These are phyloP conservation scores for Biscogniauxia sp. DNA, from an alignment of 2,329 filamentous ascomycete species.

Conservation along the genomic window DNA sequence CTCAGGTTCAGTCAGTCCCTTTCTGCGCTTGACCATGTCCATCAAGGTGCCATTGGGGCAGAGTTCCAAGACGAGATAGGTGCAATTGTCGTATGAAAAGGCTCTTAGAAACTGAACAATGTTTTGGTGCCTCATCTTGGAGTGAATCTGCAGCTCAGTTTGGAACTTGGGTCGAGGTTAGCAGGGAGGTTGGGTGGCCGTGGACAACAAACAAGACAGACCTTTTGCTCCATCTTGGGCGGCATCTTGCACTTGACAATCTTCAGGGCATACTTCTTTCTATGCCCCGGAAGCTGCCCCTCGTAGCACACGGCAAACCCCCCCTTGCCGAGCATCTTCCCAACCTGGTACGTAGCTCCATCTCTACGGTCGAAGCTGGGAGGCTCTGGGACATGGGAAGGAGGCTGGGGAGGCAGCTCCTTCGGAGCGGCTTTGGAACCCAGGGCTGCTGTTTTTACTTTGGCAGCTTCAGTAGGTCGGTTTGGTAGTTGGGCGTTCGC, in stretches of 20 bases:
- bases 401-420: conserved; percentile 65
- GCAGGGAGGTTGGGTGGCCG: background rate
- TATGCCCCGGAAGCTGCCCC: conserved; percentile 64
- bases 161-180: conserved; percentile 50
- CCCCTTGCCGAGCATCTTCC: conserved; percentile 73
- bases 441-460: conserved; percentile 46
- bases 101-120: conserved; percentile 94
- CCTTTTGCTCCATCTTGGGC: conserved; percentile 81
- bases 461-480: conserved; percentile 38
- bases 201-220: conserved; percentile 32
- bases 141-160: conserved; percentile 94
- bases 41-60: conserved; percentile 95
- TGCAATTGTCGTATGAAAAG: conserved; percentile 84
- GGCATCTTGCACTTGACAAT: conserved; percentile 84
- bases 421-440: conserved; percentile 40
- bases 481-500: conserved; percentile 56
- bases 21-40: conserved; percentile 94
- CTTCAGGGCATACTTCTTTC: conserved; percentile 71
- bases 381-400: conserved; percentile 57
- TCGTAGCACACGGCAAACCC: conserved; percentile 82
- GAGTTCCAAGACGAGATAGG: conserved; percentile 90
- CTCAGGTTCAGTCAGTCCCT: conserved; percentile 88
- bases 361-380: conserved; percentile 66
- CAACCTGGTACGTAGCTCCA: conserved; percentile 71
- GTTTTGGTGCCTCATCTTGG: conserved; percentile 93